Percentiles rank a stretch among this genome's conserved stretches.
These are phyloP conservation scores for Serendipita sp. DNA, from an alignment of 768 basidiomycete species.

Conservation along the genomic window DNA sequence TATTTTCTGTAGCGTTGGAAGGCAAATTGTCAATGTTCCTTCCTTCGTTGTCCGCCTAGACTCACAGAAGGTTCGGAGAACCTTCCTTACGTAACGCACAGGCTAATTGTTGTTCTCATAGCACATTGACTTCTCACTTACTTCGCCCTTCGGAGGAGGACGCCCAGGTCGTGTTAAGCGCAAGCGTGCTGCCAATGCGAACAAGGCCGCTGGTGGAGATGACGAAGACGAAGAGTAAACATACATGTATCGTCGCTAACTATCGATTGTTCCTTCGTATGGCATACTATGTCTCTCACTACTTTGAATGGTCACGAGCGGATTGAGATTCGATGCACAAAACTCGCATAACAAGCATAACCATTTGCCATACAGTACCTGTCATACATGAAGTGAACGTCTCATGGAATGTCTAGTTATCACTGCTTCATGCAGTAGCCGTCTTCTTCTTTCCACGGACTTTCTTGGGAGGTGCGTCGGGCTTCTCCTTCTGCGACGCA, in stretches of 20 bases:
- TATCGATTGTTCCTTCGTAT: slow-evolving; percentile 6
- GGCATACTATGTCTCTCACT: neutral
- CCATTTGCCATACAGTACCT: too few relatives aligned
- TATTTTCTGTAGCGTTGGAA: slow-evolving; percentile 57
- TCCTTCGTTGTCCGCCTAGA: slow-evolving; percentile 98
- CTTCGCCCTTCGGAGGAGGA: slow-evolving; percentile 91
- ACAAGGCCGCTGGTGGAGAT: slow-evolving; percentile 78
- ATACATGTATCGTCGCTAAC: neutral
- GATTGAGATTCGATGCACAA: too few relatives aligned
- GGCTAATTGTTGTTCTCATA: slow-evolving; percentile 8
- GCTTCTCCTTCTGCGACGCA: neutral
- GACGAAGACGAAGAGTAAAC: slow-evolving; percentile 83
- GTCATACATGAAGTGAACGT: neutral
- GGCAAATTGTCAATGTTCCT: slow-evolving; percentile 97
- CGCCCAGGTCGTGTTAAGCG: slow-evolving; percentile 94
- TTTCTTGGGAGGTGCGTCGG: neutral
- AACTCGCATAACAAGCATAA: too few relatives aligned
- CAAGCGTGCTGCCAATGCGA: slow-evolving; percentile 89
- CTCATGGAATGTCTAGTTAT: neutral
- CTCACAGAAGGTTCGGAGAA: slow-evolving; percentile 62
- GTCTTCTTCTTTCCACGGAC: slow-evolving; percentile 2
- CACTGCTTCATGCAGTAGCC: neutral
- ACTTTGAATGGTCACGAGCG: too few relatives aligned
- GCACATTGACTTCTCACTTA: slow-evolving; percentile 98
- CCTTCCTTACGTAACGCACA: neutral